Percentiles rank a stretch among this genome's conserved stretches.
These are phyloP conservation scores for Ceratocystis albifundus DNA, from an alignment of 2,329 filamentous ascomycete genomes.

Conservation along the genomic window DNA sequence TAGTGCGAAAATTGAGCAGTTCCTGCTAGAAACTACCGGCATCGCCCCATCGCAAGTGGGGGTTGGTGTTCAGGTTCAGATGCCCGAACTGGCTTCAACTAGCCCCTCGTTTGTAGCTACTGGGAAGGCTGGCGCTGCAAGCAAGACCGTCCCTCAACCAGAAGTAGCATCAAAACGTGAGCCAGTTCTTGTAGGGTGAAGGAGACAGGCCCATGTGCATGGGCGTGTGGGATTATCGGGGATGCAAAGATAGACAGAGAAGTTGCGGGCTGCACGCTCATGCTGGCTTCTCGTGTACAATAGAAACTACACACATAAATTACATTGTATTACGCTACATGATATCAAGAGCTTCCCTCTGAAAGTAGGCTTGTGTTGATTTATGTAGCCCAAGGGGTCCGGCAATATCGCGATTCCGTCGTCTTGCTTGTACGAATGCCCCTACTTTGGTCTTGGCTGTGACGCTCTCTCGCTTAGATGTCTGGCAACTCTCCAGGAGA, in stretches of 20 bases:
- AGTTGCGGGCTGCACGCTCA: background rate
- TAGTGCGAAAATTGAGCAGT: constrained; percentile 35
- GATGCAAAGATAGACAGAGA: background rate
- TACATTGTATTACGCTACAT: background rate
- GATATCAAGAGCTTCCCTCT: background rate
- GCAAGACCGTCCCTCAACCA: background rate
- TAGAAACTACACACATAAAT: background rate
- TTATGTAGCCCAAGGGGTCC: background rate
- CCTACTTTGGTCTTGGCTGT: too few relatives aligned
- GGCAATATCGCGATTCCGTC: background rate
- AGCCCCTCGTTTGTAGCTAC: background rate
- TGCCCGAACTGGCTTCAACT: constrained; percentile 16
- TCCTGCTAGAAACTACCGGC: constrained; percentile 17
- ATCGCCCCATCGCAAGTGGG: constrained; percentile 21
- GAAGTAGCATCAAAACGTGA: background rate
- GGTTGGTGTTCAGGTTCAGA: constrained; percentile 1
- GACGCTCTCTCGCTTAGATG: too few relatives aligned
- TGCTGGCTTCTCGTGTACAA: background rate
- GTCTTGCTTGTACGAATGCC: too few relatives aligned
- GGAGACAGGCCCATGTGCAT: background rate
- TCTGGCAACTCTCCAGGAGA: too few relatives aligned
- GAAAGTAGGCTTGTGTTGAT: background rate
- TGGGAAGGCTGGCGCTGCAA: background rate
- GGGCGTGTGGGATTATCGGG: background rate
- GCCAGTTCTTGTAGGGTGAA: constrained; percentile 5